Base-by-base conservation (phyloP, 2,329 filamentous ascomycete genomes). In the Cladosporium sp. region DNA sequence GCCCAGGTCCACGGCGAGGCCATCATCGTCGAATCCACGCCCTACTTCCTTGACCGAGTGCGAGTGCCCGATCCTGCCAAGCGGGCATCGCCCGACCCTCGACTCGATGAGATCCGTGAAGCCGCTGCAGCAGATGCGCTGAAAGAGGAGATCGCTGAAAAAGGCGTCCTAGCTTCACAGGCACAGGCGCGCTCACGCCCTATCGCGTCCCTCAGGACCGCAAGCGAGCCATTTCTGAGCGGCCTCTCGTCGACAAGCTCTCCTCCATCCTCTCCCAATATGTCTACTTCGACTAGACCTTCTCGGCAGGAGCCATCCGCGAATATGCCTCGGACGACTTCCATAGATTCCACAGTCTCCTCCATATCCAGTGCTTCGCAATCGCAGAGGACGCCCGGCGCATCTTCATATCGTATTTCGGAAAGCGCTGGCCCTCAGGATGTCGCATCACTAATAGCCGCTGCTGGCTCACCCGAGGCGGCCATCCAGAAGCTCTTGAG, bases 341-440 rank as follows among this genome's bases (percentile, higher is more conserved):
- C 94, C 12, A 94, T 97, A 73, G 94, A 98, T 77, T 97, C 93
- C 12, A 91, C 91, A n/a, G 90, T 96, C 56, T 97, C 94, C 14
- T 81, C 81, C 6, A 72, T 81, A 65, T 82, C 81, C 5, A 71
- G 69, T 50, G 66, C 65, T 28, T 80, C 80, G 52, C 77, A 74
- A 58, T 75, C 76, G 18, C 78, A 78, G 65, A 68, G 66, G 46
- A 62, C 67, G n/a, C 67, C 70, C 57, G 69, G 66, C 29, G 26
- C 63, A 5, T 60, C 37, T 65, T 72, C 76, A 5, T 73, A 75
- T 58, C 92, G 91, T n/a, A 70, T 72, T 1, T 66, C 64, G 10
- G 88, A 84, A 78, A 68, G 84, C 35, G 80, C 86, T n/a, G 86
- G 84, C 29, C 81, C 85, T n/a, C 84, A 89, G 16, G 93, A 98